Conservation (phyloP, 257 asterid species). For the Salvia hispanica region DNA sequence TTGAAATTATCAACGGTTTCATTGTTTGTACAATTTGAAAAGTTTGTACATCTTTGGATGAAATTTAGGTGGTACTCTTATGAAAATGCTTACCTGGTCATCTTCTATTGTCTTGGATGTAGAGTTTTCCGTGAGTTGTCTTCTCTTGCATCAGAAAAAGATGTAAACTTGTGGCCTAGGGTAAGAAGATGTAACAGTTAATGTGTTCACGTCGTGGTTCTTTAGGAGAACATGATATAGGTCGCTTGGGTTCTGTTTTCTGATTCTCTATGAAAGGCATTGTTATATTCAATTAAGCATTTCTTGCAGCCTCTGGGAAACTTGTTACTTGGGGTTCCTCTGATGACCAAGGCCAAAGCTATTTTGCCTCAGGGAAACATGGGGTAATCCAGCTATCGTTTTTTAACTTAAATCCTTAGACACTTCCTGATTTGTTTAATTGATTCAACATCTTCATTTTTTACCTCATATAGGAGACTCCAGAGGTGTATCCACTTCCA, state of each 20-base stretch:
- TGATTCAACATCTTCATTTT: constrained; percentile 34
- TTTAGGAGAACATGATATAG: neutral
- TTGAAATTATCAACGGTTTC: neutral
- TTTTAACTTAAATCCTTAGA: constrained; percentile 7
- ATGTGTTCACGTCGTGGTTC: neutral
- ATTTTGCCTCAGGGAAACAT: constrained; percentile 79
- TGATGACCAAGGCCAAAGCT: constrained; percentile 89
- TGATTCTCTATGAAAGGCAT: neutral
- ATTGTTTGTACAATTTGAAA: neutral
- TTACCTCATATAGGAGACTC: constrained; percentile 49
- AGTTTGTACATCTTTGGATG: neutral
- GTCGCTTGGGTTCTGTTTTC: constrained; percentile 8
- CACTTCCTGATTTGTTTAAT: constrained; percentile 9
- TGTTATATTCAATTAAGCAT: constrained; percentile 1
- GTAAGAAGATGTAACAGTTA: neutral
- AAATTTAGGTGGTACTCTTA: no score
- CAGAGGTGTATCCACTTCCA: constrained; percentile 64
- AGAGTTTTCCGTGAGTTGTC: no score
- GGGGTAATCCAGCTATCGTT: constrained; percentile 50
- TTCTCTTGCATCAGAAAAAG: neutral
- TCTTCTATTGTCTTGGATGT: neutral
- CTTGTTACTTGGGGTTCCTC: constrained; percentile 82
- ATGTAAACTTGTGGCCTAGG: neutral
- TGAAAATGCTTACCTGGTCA: neutral
- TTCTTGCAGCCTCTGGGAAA: constrained; percentile 52